Percentiles rank a stretch among this genome's conserved stretches.
These are phyloP conservation scores for Papiliotrema laurentii DNA, from an alignment of 1,284 basidiomycete genomes.

Conservation along the genomic window DNA sequence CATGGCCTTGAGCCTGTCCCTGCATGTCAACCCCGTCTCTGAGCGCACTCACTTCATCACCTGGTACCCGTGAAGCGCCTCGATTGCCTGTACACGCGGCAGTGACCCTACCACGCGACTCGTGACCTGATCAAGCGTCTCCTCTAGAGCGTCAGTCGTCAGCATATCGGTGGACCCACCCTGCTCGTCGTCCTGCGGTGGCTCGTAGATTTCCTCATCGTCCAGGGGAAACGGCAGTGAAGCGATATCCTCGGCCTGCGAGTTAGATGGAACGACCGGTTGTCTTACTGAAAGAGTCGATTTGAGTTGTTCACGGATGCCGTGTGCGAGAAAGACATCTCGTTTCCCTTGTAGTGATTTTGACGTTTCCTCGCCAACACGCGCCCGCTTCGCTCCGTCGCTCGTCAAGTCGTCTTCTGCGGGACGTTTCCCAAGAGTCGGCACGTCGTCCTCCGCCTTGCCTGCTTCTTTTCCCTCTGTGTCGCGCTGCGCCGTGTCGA, in stretches of 20 bases:
- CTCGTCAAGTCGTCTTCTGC: not conserved
- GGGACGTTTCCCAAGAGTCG: not conserved
- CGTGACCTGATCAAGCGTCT: constrained; percentile 42
- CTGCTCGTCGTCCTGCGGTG: constrained; percentile 33
- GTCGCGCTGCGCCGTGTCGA: not conserved
- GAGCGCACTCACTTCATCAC: constrained; percentile 41
- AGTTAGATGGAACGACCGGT: not conserved
- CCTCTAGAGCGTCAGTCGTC: constrained; percentile 17
- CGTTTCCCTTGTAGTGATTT: too few relatives aligned
- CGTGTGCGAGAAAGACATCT: constrained; percentile 43
- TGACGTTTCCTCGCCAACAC: too few relatives aligned
- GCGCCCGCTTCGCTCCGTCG: too few relatives aligned
- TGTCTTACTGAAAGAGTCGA: constrained; percentile 24
- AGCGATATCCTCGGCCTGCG: constrained; percentile 14
- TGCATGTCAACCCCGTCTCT: constrained; percentile 11
- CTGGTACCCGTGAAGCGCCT: constrained; percentile 44
- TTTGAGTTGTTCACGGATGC: constrained; percentile 27
- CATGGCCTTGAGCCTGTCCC: constrained; percentile 37
- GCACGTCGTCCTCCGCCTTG: not conserved
- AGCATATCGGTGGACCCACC: constrained; percentile 10
- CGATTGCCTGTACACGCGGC: constrained; percentile 45
- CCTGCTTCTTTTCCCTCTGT: not conserved
- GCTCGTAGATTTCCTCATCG: constrained; percentile 46
- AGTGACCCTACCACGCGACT: constrained; percentile 30
- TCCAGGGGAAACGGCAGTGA: constrained; percentile 40